Evolutionary conservation across 345 rosid species (phyloP), one percentile per base, ranked within the genome.

Genomic region (Stellera chamaejasme): DNA sequence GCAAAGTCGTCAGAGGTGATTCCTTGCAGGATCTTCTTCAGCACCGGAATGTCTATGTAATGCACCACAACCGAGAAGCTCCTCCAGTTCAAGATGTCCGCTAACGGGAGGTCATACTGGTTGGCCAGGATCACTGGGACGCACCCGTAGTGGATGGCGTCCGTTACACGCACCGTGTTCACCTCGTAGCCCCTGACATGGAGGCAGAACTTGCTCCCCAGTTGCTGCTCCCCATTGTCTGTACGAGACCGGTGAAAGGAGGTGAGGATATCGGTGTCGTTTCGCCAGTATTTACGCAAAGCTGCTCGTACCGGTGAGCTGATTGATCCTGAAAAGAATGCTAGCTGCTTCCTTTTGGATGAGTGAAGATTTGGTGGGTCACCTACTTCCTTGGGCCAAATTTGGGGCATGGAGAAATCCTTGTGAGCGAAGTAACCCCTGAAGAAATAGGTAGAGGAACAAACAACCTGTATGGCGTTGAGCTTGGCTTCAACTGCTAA

Each of bases 151-250:
- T 73, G 73, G 43, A 81, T 65, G 0, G 82, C 71, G 60, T 81
- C 86, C 11, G 77, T 74, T 27, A 74, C 49, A 6, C 77, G 73
- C 47, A 81, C 85, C 13, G 77, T 69, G 65, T 79, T 76, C 26
- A 76, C 81, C 65, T 76, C 79, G 54, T 63, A 74, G 45, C 85
- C 81, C 73, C 74, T 79, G 68, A 76, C 74, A 56, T 79, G 79
- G 72, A 71, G 82, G 66, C 85, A 76, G 59, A 72, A 77, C 70
- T 76, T 77, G 72, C 85, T 80, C 10, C 69, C 16, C 2, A 74
- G 76, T 14, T 74, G 72, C 50, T 67, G 74, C 26, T 65, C 72
- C 1, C 72, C 61, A 50, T 72, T 70, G 36, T 69, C 67, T 6
- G 76, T 72, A 43, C 32, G 55, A 41, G 72, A 72, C 58, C 66